These are phyloP conservation scores for Penicillium brevicompactum DNA, from an alignment of 2,329 filamentous ascomycete genomes.

Conservation along the genomic window DNA sequence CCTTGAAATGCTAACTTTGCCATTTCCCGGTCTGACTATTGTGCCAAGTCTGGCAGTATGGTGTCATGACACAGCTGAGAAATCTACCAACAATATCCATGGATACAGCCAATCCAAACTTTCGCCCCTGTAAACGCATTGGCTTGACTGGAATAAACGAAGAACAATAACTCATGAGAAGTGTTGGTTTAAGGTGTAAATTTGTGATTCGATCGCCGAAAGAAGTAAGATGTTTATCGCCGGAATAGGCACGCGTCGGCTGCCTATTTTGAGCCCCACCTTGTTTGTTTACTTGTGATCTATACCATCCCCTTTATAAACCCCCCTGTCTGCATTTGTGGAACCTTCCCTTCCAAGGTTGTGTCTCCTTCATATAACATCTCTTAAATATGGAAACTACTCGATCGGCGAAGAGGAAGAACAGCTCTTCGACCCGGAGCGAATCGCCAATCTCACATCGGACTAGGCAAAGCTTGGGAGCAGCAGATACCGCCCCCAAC, in stretches of 20 bases:
- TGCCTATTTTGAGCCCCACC: slow-evolving; percentile 22
- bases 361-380: background rate
- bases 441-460: slow-evolving; percentile 20
- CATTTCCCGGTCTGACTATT: too few species aligned
- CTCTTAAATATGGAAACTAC: slow-evolving; percentile 26
- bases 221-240: slow-evolving; percentile 27
- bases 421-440: slow-evolving; percentile 15
- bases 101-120: too few species aligned
- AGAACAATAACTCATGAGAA: too few species aligned
- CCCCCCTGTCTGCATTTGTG: slow-evolving; percentile 9
- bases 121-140: too few species aligned
- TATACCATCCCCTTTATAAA: slow-evolving; percentile 19
- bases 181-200: background rate
- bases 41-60: too few species aligned
- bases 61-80: too few species aligned
- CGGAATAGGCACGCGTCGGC: slow-evolving; percentile 23
- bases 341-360: background rate
- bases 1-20: too few species aligned
- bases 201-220: slow-evolving; percentile 20
- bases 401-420: slow-evolving; percentile 30
- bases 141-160: too few species aligned
- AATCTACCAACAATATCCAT: too few species aligned
- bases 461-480: slow-evolving; percentile 14
- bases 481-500: background rate
- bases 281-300: slow-evolving; percentile 31